A percentile compares a stretch with the other conserved stretches of the same genome.
Conservation (phyloP, 1,139 yeast genomes). For the Suzukiozyma palmioleophila region DNA sequence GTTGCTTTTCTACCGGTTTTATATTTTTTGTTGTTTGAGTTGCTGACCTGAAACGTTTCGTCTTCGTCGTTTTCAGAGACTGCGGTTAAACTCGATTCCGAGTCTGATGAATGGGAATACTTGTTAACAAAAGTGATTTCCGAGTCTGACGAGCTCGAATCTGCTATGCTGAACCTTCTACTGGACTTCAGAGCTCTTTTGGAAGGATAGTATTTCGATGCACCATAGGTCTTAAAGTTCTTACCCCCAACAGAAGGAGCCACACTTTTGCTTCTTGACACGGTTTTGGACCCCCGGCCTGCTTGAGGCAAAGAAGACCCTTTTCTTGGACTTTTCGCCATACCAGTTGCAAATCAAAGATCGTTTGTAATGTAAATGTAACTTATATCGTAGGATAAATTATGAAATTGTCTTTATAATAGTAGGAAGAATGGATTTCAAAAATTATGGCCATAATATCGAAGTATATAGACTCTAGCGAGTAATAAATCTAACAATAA, state of each 20-base stretch:
- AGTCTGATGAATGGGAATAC: constrained; percentile 12
- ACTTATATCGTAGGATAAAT: not conserved
- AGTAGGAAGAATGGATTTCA: not conserved
- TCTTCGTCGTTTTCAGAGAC: constrained; percentile 33
- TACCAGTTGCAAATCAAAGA: constrained; percentile 6
- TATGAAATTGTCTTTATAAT: not conserved
- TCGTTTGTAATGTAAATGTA: not conserved
- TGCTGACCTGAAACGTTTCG: constrained; percentile 5
- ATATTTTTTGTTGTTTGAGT: not conserved
- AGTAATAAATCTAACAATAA: not conserved
- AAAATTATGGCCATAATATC: not conserved
- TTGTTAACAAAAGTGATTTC: constrained; percentile 10
- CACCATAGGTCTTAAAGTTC: constrained; percentile 24
- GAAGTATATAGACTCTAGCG: not conserved
- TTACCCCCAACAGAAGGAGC: constrained; percentile 27
- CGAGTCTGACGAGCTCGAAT: constrained; percentile 27
- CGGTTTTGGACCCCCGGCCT: constrained; percentile 6
- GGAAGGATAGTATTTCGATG: constrained; percentile 1
- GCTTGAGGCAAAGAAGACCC: constrained; percentile 4
- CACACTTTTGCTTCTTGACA: constrained; percentile 4
- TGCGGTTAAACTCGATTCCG: constrained; percentile 39
- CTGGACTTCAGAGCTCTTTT: not conserved
- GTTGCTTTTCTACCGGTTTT: not conserved
- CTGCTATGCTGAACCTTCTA: constrained; percentile 43
- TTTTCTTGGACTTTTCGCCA: constrained; percentile 31